A percentile compares a stretch with the other conserved stretches of the same genome.
phyloP scores from a whole-genome alignment of 306 rosid species.

The Fragaria iinumae region DNA sequence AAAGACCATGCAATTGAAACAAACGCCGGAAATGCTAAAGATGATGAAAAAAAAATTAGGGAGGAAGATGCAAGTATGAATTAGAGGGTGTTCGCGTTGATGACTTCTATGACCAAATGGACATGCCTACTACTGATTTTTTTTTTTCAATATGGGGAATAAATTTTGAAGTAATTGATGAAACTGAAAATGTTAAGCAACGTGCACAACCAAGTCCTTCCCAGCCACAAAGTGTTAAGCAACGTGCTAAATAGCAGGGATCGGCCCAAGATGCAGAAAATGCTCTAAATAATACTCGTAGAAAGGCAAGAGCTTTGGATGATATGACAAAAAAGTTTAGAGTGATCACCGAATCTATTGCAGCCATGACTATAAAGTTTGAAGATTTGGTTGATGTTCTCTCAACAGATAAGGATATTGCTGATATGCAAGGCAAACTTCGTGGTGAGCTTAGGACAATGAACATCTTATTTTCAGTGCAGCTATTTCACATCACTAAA shows the following conservation, averaged over 20 bases:
- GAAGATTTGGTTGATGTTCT: background rate
- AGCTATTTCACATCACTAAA: conserved; percentile 5
- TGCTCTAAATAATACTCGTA: background rate
- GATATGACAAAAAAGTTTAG: background rate
- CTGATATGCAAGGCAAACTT: conserved; percentile 11
- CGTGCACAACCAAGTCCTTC: background rate
- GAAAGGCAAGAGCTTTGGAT: background rate
- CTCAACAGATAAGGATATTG: conserved; percentile 8
- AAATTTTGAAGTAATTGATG: background rate
- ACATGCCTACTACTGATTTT: too few species aligned
- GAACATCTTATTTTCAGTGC: background rate
- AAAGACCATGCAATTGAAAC: background rate
- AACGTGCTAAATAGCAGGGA: background rate
- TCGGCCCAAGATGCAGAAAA: background rate
- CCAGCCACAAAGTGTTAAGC: background rate
- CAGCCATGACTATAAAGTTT: background rate
- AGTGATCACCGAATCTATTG: background rate
- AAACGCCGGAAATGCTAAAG: background rate
- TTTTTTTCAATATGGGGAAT: background rate
- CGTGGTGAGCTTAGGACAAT: conserved; percentile 1
- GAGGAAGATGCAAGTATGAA: background rate
- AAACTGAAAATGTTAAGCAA: background rate
- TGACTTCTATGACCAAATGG: background rate
- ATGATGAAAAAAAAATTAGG: background rate
- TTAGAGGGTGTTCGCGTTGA: background rate